Evolutionary conservation across 257 asterid species (phyloP).

Genomic region (Scutellaria galericulata): DNA sequence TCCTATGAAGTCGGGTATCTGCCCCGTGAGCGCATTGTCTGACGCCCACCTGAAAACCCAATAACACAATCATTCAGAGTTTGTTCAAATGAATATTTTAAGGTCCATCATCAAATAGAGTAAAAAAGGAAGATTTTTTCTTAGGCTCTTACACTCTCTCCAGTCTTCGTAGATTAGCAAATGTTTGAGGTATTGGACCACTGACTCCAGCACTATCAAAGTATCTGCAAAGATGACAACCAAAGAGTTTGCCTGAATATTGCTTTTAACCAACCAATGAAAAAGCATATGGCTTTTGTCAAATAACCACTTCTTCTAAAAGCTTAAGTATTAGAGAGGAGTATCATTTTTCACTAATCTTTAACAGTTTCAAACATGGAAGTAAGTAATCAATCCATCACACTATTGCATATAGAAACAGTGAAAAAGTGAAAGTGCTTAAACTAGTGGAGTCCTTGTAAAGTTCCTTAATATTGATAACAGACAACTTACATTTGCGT

Average conservation of each 20-base stretch:
- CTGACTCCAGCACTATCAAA: slow-evolving; percentile 58
- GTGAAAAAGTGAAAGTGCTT: background rate
- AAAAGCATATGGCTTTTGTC: background rate
- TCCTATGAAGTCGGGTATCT: slow-evolving; percentile 77
- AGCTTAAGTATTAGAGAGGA: too few relatives aligned
- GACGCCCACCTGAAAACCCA: slow-evolving; percentile 62
- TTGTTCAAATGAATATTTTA: background rate
- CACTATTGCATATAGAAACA: background rate
- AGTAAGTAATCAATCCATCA: background rate
- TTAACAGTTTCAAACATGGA: too few relatives aligned
- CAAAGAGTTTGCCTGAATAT: background rate
- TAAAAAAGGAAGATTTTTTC: background rate
- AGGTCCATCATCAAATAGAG: background rate
- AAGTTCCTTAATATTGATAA: background rate
- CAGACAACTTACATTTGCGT: slow-evolving; percentile 50
- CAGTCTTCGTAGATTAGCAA: slow-evolving; percentile 48
- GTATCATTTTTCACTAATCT: too few relatives aligned
- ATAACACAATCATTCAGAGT: slow-evolving; percentile 22
- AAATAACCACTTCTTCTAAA: too few relatives aligned
- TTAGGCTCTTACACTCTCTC: slow-evolving; percentile 44
- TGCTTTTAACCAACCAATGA: background rate
- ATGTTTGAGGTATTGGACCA: slow-evolving; percentile 57
- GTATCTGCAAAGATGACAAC: slow-evolving; percentile 43
- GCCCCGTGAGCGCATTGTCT: slow-evolving; percentile 68
- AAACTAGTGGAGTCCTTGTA: background rate